Conservation (phyloP, 2,329 filamentous ascomycete species). For the Madurella mycetomatis region DNA sequence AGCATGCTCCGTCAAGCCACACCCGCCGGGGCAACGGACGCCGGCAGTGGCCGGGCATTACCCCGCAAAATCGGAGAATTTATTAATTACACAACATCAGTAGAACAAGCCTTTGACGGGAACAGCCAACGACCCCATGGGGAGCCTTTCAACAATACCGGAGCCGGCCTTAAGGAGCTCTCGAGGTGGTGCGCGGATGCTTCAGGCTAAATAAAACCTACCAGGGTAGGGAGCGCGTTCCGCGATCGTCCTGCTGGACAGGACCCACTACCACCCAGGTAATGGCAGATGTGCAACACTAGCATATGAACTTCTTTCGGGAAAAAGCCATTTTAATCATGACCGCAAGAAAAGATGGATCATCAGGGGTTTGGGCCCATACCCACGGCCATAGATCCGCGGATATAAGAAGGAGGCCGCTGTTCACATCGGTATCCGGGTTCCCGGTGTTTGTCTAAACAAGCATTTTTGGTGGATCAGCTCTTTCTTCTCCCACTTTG, state of each 20-base stretch:
- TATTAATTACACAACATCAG: neutral
- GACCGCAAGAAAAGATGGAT: neutral
- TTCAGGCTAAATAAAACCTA: conserved; percentile 9
- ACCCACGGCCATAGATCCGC: neutral
- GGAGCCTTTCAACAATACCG: neutral
- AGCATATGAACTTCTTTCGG: neutral
- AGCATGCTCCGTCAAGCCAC: neutral
- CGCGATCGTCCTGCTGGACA: neutral
- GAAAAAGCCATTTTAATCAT: neutral
- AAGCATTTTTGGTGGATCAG: neutral
- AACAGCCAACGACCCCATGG: neutral
- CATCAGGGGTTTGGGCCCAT: neutral
- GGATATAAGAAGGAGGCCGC: neutral
- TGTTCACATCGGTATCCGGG: neutral
- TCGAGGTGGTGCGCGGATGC: neutral
- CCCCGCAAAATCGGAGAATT: conserved; percentile 7
- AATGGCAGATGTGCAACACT: neutral
- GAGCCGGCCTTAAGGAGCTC: conserved; percentile 1
- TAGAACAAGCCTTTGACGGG: neutral
- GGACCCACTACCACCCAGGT: neutral
- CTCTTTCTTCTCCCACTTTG: too few relatives aligned
- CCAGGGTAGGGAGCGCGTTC: neutral
- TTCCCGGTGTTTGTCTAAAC: neutral
- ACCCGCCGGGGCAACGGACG: conserved; percentile 2
- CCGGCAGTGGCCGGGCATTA: conserved; percentile 5